These are phyloP conservation scores for Medicago lupulina DNA, from an alignment of 306 rosid species.

Conservation along the genomic window DNA sequence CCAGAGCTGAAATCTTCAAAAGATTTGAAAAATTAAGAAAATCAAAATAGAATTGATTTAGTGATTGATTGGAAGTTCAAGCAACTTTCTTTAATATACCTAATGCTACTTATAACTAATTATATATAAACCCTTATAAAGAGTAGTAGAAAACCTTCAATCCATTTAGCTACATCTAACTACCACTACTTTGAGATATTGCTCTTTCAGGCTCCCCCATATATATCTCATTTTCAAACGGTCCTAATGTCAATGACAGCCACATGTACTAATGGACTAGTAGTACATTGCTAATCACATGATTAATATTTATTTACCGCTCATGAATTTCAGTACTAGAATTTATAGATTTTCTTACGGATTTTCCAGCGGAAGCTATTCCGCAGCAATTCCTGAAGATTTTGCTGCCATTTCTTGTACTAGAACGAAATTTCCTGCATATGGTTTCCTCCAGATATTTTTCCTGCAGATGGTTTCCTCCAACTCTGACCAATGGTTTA, in stretches of 20 bases:
- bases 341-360: too few relatives aligned
- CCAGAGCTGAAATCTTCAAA: slow-evolving; percentile 24
- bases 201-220: background rate
- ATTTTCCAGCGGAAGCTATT: too few relatives aligned
- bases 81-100: slow-evolving; percentile 38
- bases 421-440: too few relatives aligned
- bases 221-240: background rate
- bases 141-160: background rate
- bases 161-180: slow-evolving; percentile 17
- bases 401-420: too few relatives aligned
- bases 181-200: background rate
- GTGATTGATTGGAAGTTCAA: slow-evolving; percentile 20
- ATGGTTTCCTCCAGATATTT: too few relatives aligned
- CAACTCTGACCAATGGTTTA: too few relatives aligned
- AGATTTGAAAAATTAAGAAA: background rate
- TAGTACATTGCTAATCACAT: background rate
- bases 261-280: background rate
- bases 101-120: background rate
- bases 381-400: too few relatives aligned
- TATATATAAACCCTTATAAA: background rate
- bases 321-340: background rate
- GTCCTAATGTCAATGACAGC: slow-evolving; percentile 13
- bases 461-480: too few relatives aligned
- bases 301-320: background rate
- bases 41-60: slow-evolving; percentile 21